Conservation (phyloP, 495 filamentous ascomycete species). For the Podospora australis region DNA sequence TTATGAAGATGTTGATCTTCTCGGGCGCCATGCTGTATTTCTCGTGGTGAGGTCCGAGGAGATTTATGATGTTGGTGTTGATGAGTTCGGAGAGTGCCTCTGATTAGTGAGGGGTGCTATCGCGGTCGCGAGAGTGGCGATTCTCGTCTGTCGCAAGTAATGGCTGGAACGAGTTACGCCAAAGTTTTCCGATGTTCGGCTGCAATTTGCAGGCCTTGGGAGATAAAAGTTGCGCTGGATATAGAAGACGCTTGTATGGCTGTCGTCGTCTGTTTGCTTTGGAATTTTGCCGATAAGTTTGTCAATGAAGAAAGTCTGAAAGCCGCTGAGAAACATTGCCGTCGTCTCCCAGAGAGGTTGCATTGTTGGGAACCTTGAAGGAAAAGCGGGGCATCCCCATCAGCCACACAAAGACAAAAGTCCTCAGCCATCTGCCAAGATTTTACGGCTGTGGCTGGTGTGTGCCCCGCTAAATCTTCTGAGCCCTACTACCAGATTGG, state of each 20-base stretch:
- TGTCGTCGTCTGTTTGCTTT: background rate
- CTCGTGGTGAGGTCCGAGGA: conserved; percentile 30
- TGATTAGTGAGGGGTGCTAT: background rate
- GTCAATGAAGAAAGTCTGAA: too few species aligned
- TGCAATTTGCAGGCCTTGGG: background rate
- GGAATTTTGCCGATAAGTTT: background rate
- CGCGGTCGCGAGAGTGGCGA: background rate
- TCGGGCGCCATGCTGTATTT: too few species aligned
- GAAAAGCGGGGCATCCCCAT: background rate
- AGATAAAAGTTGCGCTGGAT: background rate
- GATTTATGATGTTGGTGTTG: background rate
- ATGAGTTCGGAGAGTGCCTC: background rate
- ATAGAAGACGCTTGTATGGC: background rate
- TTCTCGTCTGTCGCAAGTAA: too few species aligned
- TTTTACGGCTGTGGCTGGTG: conserved; percentile 18
- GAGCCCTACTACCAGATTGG: conserved; percentile 27
- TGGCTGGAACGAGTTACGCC: too few species aligned
- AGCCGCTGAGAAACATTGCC: too few species aligned
- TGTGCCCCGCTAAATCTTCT: conserved; percentile 24
- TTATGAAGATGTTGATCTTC: conserved; percentile 71
- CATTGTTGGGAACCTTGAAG: background rate
- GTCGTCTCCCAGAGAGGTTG: too few species aligned
- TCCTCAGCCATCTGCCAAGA: conserved; percentile 7
- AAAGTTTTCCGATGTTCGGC: background rate
- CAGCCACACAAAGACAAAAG: conserved; percentile 14